These are phyloP conservation scores for Neoscytalidium dimidiatum DNA, from an alignment of 2,329 filamentous ascomycete species.

Conservation along the genomic window DNA sequence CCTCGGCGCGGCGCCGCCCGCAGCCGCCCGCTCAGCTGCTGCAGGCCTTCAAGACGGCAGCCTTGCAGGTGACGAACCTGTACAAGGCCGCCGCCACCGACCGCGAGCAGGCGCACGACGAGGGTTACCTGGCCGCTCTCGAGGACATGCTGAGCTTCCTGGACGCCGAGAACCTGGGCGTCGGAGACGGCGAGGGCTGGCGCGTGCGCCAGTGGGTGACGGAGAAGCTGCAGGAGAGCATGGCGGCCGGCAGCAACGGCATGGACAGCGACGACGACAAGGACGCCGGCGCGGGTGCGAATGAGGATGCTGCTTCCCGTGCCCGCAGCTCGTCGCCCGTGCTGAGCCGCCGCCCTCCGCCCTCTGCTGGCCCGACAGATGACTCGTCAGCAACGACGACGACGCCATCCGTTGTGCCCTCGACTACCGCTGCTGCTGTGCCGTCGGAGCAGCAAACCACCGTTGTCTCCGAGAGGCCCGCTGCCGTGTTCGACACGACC, in stretches of 20 bases:
- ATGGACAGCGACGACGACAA: conserved; percentile 69
- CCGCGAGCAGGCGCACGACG: conserved; percentile 71
- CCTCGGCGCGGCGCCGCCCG: conserved; percentile 32
- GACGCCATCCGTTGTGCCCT: not conserved
- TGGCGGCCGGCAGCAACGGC: conserved; percentile 35
- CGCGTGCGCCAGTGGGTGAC: conserved; percentile 67
- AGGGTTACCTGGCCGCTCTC: conserved; percentile 92
- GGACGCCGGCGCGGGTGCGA: conserved; percentile 28
- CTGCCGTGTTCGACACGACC: conserved; percentile 25
- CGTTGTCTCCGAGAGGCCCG: conserved; percentile 21
- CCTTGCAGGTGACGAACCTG: conserved; percentile 90
- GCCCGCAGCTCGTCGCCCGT: conserved; percentile 63
- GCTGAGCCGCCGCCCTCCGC: conserved; percentile 46
- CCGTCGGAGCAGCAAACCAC: conserved; percentile 21
- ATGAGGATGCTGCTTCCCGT: conserved; percentile 53
- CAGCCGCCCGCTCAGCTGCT: conserved; percentile 59
- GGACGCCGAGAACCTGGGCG: conserved; percentile 76
- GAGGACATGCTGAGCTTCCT: conserved; percentile 86
- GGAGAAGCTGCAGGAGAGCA: conserved; percentile 65
- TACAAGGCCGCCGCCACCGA: conserved; percentile 88
- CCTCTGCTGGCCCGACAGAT: too few relatives aligned
- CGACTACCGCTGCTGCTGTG: not conserved
- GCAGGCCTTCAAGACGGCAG: conserved; percentile 87
- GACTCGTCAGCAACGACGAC: too few relatives aligned
- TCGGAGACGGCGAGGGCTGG: conserved; percentile 77